Conservation (phyloP, 1,284 basidiomycete species). For the Pterulicium gracile region DNA sequence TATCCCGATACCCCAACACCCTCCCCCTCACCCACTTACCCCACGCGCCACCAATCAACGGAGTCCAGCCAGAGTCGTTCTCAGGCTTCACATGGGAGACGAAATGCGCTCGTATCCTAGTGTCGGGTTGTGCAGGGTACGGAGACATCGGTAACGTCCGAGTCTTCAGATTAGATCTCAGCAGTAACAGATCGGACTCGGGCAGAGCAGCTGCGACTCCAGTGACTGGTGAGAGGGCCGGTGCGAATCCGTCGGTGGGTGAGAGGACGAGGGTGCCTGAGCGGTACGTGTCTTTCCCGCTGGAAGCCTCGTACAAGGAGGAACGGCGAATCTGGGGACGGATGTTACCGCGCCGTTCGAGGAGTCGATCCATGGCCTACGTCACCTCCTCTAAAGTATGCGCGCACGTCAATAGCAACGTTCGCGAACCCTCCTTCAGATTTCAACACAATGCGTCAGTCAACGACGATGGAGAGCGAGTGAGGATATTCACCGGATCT, state of each 20-base stretch:
- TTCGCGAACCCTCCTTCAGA: not conserved
- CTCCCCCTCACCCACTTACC: conserved; percentile 43
- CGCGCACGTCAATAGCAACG: conserved; percentile 45
- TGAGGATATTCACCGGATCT: conserved; percentile 9
- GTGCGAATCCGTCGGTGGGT: conserved; percentile 12
- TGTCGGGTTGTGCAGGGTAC: conserved; percentile 46
- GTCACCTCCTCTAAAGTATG: conserved; percentile 59
- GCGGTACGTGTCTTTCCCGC: conserved; percentile 22
- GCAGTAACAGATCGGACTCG: conserved; percentile 46
- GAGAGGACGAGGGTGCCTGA: conserved; percentile 30
- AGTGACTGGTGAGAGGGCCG: conserved; percentile 32
- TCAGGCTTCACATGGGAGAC: conserved; percentile 28
- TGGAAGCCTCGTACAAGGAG: conserved; percentile 20
- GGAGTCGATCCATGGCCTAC: conserved; percentile 5
- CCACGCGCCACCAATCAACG: conserved; percentile 42
- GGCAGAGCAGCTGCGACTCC: conserved; percentile 47
- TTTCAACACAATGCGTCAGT: no score
- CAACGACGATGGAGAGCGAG: no score
- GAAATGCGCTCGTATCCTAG: conserved; percentile 44
- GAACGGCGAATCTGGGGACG: conserved; percentile 34
- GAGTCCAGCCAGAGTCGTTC: conserved; percentile 36
- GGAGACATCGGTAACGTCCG: conserved; percentile 50
- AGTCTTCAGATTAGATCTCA: conserved; percentile 18
- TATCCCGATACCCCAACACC: conserved; percentile 48
- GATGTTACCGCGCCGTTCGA: conserved; percentile 4